These are phyloP conservation scores for Solanum clarkiae DNA, from an alignment of 257 asterid species.

Conservation along the genomic window DNA sequence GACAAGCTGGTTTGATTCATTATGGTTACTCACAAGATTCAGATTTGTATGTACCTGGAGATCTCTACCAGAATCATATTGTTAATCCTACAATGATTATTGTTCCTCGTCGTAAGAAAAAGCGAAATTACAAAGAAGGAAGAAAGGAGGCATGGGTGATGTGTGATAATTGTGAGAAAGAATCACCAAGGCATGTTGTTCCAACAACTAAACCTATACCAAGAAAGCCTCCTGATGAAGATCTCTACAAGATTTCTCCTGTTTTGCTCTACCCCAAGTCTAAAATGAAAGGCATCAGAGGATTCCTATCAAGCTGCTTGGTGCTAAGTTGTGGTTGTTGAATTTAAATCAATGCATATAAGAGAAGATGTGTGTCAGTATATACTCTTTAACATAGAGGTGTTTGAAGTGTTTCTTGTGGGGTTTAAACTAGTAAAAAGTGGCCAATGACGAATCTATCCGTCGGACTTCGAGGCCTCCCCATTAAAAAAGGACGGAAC, in stretches of 20 bases:
- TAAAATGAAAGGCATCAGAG: slow-evolving; percentile 43
- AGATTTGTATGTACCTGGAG: slow-evolving; percentile 10
- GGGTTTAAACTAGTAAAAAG: not conserved
- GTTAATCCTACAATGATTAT: slow-evolving; percentile 9
- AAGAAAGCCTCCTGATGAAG: slow-evolving; percentile 67
- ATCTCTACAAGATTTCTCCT: slow-evolving; percentile 74
- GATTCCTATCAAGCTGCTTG: slow-evolving; percentile 46
- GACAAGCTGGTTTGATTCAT: not conserved
- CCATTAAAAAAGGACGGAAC: too few species aligned
- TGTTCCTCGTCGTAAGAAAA: slow-evolving; percentile 22
- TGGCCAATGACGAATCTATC: not conserved
- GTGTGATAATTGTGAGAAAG: slow-evolving; percentile 29
- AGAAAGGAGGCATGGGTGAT: slow-evolving; percentile 33
- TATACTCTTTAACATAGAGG: not conserved
- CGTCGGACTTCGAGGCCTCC: too few species aligned
- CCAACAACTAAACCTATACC: slow-evolving; percentile 18
- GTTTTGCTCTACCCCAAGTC: slow-evolving; percentile 39
- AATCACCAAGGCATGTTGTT: slow-evolving; percentile 8
- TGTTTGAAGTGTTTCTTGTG: not conserved
- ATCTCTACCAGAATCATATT: slow-evolving; percentile 5
- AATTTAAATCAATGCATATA: not conserved
- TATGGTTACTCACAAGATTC: slow-evolving; percentile 3
- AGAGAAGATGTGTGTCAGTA: not conserved
- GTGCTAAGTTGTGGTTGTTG: slow-evolving; percentile 20
- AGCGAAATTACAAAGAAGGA: slow-evolving; percentile 12